Evolutionary conservation across 2,329 filamentous ascomycete species (phyloP).

Genomic region (Corynespora cassiicola): DNA sequence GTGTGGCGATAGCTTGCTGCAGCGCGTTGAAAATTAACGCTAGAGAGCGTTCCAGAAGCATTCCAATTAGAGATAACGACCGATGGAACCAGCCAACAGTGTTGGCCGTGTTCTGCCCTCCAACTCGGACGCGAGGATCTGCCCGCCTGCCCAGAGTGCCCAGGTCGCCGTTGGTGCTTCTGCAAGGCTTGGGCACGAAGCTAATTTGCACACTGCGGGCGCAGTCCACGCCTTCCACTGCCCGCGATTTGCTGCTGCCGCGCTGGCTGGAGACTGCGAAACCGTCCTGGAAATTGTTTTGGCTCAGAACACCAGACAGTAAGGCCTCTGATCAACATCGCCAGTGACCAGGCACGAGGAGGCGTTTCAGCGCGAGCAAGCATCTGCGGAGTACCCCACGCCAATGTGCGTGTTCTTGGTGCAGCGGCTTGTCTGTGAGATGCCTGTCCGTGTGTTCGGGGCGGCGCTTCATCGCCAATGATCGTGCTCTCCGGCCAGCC

Average conservation of each 20-base stretch:
- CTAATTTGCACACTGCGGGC: slow-evolving; percentile 16
- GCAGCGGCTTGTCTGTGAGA: slow-evolving; percentile 11
- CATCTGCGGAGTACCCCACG: slow-evolving; percentile 26
- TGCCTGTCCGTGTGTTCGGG: slow-evolving; percentile 17
- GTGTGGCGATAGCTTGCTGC: slow-evolving; percentile 1
- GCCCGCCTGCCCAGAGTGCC: slow-evolving; percentile 8
- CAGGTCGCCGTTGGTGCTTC: slow-evolving; percentile 2
- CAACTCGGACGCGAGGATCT: slow-evolving; percentile 6
- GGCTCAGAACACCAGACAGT: no score
- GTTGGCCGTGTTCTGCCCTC: slow-evolving; percentile 4
- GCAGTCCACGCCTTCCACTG: neutral
- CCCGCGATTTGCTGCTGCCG: neutral
- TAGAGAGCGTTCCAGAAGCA: slow-evolving; percentile 20
- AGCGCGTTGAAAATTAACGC: slow-evolving; percentile 3
- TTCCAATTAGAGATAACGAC: slow-evolving; percentile 8
- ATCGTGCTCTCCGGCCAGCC: slow-evolving; percentile 4
- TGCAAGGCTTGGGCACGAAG: slow-evolving; percentile 19
- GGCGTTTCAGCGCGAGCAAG: slow-evolving; percentile 13
- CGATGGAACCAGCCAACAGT: slow-evolving; percentile 10
- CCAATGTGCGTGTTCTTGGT: slow-evolving; percentile 7
- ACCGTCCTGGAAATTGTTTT: no score
- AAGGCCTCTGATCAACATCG: no score
- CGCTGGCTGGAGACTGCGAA: neutral
- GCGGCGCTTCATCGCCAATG: slow-evolving; percentile 15
- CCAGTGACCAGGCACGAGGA: slow-evolving; percentile 4